Percentiles rank a stretch among this genome's conserved stretches.
Evolutionary conservation across 441 rosid genomes (phyloP).

Genomic region (Pelargonium citronellum): DNA sequence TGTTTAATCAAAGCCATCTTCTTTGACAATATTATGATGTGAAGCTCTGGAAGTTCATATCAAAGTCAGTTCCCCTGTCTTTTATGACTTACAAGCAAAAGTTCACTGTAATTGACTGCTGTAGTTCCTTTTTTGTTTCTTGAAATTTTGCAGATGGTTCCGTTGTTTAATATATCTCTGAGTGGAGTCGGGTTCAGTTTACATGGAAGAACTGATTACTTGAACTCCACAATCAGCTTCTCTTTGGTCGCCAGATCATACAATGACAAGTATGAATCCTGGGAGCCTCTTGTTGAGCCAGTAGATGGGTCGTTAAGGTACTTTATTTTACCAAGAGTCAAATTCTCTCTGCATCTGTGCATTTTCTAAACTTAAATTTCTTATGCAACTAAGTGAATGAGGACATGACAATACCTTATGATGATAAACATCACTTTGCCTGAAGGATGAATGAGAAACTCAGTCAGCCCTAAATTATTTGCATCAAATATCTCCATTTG

Average conservation of each 20-base stretch:
- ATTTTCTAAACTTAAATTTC: too few species aligned
- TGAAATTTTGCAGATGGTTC: slow-evolving; percentile 78
- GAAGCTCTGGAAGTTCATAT: too few species aligned
- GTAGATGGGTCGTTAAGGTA: slow-evolving; percentile 81
- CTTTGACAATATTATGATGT: too few species aligned
- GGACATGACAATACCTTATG: background rate
- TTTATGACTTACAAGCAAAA: background rate
- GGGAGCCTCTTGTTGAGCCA: slow-evolving; percentile 97
- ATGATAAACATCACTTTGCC: background rate
- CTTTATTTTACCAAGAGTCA: slow-evolving; percentile 6
- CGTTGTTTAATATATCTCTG: slow-evolving; percentile 74
- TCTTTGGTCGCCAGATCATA: slow-evolving; percentile 85
- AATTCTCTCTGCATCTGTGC: background rate
- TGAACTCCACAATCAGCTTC: slow-evolving; percentile 70
- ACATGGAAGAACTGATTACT: slow-evolving; percentile 62
- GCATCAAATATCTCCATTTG: too few species aligned
- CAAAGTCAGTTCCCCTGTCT: background rate
- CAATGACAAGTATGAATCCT: slow-evolving; percentile 84
- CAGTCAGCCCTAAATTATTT: background rate
- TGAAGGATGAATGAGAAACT: background rate
- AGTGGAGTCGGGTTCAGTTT: slow-evolving; percentile 65
- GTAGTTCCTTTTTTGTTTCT: slow-evolving; percentile 16
- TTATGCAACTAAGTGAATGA: background rate
- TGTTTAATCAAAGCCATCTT: background rate
- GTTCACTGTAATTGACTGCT: slow-evolving; percentile 6